Base-by-base conservation (phyloP, 495 filamentous ascomycete genomes). In the Cercophora newfieldiana region DNA sequence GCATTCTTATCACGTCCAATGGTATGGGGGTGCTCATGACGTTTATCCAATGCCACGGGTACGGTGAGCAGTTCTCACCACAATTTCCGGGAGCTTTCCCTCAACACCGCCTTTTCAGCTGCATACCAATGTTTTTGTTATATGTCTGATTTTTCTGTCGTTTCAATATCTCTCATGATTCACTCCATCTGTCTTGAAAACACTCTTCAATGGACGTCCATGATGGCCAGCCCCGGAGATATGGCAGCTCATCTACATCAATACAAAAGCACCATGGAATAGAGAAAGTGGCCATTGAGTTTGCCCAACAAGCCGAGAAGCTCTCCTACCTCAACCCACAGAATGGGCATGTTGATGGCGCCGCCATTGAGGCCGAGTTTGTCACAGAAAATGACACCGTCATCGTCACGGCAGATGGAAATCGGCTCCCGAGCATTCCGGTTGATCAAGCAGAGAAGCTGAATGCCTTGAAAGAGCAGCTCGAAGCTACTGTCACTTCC, bases 351-450 rank as follows among this genome's bases (percentile, higher is more conserved):
- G 56, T 69, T 0, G 67, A 73, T 7, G 78, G 81, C 21, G 78
- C 85, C 29, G 89, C 90, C 2, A 79, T 90, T 21, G 78, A 88
- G 64, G 89, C 90, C 4, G 81, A 81, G 21, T 91, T 90, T 71
- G 79, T 92, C 53, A 92, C 89, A 1, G 79, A 87, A 0, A 83
- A 87, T 55, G 89, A 92, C 76, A 87, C 90, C 0, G 85, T 91
- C n/a, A 84, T 92, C 58, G 77, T 85, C 49, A 90, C 89, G 4
- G 81, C 85, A 10, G 83, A 88, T 72, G 89, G 89, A 18, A 81
- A 82, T 61, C 79, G 89, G 19, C 72, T 92, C 19, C 90, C 91
- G 0, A 80, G 83, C 0, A 86, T 91, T 1, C 89, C 88, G 3
- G 67, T 90, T 0, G 76, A 79, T 4, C 89, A 92, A 75, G 89